These are phyloP conservation scores for Quercus lobata DNA, from an alignment of 331 rosid genomes.

Conservation along the genomic window DNA sequence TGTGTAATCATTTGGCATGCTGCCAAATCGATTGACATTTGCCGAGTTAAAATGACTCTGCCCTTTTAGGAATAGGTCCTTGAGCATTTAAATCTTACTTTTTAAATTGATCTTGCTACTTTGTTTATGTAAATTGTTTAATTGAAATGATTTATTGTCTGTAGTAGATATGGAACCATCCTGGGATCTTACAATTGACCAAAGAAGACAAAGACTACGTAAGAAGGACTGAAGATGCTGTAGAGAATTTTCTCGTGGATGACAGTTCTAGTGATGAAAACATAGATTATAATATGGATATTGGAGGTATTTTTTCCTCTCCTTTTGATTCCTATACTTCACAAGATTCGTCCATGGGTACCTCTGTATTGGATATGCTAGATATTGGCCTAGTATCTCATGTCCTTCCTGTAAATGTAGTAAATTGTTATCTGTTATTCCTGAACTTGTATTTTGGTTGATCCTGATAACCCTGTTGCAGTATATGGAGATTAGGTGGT, in stretches of 20 bases:
- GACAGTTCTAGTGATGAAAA: conserved; percentile 95
- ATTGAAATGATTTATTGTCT: conserved; percentile 21
- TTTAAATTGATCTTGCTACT: conserved; percentile 12
- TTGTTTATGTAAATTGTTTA: conserved; percentile 18
- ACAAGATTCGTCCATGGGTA: background rate
- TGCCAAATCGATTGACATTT: background rate
- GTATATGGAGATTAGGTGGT: background rate
- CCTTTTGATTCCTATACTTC: conserved; percentile 7
- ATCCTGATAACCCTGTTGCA: background rate
- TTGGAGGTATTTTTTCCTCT: conserved; percentile 51
- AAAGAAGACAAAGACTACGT: conserved; percentile 69
- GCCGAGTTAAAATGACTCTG: background rate
- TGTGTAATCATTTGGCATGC: background rate
- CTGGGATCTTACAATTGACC: conserved; percentile 91
- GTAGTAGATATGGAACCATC: conserved; percentile 97
- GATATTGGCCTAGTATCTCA: background rate
- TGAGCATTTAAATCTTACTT: background rate
- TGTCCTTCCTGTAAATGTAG: background rate
- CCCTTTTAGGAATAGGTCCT: background rate
- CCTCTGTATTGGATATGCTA: background rate
- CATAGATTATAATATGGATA: conserved; percentile 59
- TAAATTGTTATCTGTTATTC: background rate
- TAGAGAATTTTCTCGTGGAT: conserved; percentile 88
- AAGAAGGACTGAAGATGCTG: conserved; percentile 69
- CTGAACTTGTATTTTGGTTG: background rate